Conservation (phyloP, 805 yeast genomes). For the Candida ponderosae region DNA sequence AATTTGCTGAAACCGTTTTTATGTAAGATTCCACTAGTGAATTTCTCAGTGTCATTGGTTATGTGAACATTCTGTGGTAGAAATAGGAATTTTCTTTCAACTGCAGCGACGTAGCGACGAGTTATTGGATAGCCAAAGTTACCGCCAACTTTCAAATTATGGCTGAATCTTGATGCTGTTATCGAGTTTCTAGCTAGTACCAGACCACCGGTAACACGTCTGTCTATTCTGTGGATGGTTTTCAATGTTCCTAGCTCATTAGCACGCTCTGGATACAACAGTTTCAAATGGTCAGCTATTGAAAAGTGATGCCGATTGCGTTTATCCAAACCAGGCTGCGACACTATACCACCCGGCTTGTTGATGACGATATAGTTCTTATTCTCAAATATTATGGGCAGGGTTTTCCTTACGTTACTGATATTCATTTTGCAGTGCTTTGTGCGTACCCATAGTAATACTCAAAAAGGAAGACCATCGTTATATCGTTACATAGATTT, state of each 20-base stretch:
- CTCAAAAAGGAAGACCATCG: no score
- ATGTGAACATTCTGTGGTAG: not conserved
- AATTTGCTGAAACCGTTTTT: slow-evolving; percentile 9
- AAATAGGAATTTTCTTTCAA: not conserved
- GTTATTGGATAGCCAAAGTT: slow-evolving; percentile 25
- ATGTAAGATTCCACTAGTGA: slow-evolving; percentile 1
- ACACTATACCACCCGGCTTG: not conserved
- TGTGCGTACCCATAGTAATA: no score
- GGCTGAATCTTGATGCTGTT: slow-evolving; percentile 25
- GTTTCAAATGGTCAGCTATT: not conserved
- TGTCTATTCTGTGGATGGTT: slow-evolving; percentile 31
- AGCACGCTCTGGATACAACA: not conserved
- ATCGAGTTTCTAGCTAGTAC: slow-evolving; percentile 25
- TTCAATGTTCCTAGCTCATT: slow-evolving; percentile 5
- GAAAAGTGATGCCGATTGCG: not conserved
- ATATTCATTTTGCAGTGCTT: no score
- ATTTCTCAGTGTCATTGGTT: not conserved
- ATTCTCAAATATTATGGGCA: not conserved
- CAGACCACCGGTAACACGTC: slow-evolving; percentile 32
- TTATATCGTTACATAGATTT: no score
- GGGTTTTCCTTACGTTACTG: no score
- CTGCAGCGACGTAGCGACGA: slow-evolving; percentile 28
- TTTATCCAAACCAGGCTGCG: not conserved
- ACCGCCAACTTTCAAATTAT: slow-evolving; percentile 26
- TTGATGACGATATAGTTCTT: no score